These are phyloP conservation scores for Lablab purpureus DNA, from an alignment of 306 rosid genomes.

Conservation along the genomic window DNA sequence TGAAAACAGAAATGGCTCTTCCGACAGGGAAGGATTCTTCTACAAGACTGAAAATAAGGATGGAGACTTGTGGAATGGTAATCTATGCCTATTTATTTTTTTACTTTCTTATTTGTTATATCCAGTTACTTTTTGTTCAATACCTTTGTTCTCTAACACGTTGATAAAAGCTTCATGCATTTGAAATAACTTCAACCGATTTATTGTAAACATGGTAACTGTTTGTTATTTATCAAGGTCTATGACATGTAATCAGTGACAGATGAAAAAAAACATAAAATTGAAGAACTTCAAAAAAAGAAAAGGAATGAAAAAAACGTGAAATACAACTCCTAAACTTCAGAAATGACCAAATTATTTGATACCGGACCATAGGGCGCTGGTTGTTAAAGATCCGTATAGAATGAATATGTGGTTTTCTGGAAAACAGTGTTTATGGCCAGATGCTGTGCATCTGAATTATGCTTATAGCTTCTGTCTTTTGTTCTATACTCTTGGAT, in stretches of 20 bases:
- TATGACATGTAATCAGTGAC: conserved; percentile 36
- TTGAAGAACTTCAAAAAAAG: conserved; percentile 6
- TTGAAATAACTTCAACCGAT: conserved; percentile 20
- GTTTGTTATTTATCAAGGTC: conserved; percentile 16
- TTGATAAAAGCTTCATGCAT: conserved; percentile 31
- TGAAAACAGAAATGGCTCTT: conserved; percentile 48
- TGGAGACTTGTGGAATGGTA: conserved; percentile 72
- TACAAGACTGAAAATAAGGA: conserved; percentile 44
- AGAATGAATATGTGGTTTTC: too few species aligned
- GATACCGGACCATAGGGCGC: too few species aligned
- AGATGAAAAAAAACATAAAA: conserved; percentile 13
- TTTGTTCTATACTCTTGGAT: too few species aligned
- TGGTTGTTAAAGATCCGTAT: too few species aligned
- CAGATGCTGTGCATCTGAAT: too few species aligned
- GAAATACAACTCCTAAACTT: conserved; percentile 5
- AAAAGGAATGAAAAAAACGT: conserved; percentile 8
- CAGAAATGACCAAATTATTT: not conserved
- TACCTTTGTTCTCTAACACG: conserved; percentile 9
- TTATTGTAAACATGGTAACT: not conserved
- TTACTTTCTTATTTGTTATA: conserved; percentile 14
- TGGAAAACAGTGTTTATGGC: too few species aligned
- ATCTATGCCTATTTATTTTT: not conserved
- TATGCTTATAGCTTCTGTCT: too few species aligned
- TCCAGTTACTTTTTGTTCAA: conserved; percentile 3
- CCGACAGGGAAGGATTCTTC: conserved; percentile 55